A percentile compares a stretch with the other conserved stretches of the same genome.
phyloP scores from a whole-genome alignment of 768 basidiomycete species.

The Mycena chlorophos region DNA sequence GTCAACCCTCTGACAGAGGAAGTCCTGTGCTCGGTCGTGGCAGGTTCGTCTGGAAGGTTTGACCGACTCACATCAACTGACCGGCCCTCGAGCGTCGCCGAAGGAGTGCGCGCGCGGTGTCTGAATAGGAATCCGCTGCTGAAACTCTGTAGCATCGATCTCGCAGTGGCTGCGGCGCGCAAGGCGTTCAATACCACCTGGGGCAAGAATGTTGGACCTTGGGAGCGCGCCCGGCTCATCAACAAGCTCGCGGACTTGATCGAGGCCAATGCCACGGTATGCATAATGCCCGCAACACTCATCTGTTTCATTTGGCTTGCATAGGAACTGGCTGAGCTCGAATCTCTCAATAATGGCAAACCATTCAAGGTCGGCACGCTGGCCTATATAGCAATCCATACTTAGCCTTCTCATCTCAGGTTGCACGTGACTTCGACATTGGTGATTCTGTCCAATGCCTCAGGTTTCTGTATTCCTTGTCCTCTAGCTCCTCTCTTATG shows the following conservation, averaged over 20 bases:
- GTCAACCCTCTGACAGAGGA: slow-evolving; percentile 84
- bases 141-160: slow-evolving; percentile 72
- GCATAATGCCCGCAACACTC: neutral
- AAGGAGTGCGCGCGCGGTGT: slow-evolving; percentile 11
- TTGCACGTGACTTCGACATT: slow-evolving; percentile 76
- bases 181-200: slow-evolving; percentile 82
- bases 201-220: slow-evolving; percentile 87
- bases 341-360: slow-evolving; percentile 90
- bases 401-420: too few species aligned
- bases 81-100: neutral
- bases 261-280: slow-evolving; percentile 63
- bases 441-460: slow-evolving; percentile 76
- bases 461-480: slow-evolving; percentile 39
- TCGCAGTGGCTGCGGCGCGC: slow-evolving; percentile 81
- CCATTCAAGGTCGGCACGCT: slow-evolving; percentile 67
- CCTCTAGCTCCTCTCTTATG: neutral
- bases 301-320: neutral
- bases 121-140: slow-evolving; percentile 1
- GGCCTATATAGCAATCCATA: too few species aligned
- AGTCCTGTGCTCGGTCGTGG: slow-evolving; percentile 64
- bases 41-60: slow-evolving; percentile 45
- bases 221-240: slow-evolving; percentile 76
- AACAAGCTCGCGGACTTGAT: slow-evolving; percentile 89
- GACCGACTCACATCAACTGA: neutral
- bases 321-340: slow-evolving; percentile 78